These are phyloP conservation scores for Cantharellus anzutake DNA, from an alignment of 768 basidiomycete species.

Conservation along the genomic window DNA sequence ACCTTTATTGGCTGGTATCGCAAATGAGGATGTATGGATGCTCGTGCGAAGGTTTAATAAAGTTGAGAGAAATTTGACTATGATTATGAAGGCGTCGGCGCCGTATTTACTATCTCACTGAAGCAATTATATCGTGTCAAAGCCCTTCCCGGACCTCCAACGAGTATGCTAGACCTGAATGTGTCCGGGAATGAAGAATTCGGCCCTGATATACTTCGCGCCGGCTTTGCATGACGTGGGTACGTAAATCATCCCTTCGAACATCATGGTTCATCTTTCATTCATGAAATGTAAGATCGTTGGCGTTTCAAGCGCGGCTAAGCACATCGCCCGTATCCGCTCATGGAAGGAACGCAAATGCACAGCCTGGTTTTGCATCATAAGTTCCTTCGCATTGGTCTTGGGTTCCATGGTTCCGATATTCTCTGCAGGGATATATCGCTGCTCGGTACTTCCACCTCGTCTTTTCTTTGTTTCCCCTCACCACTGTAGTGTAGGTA, in stretches of 20 bases:
- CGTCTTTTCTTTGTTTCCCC: neutral
- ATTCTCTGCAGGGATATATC: neutral
- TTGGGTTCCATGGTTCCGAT: neutral
- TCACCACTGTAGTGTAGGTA: neutral
- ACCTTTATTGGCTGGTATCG: constrained; percentile 18
- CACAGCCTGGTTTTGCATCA: neutral
- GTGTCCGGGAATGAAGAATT: constrained; percentile 23
- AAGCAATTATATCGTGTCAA: neutral
- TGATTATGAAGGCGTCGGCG: neutral
- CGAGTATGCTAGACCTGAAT: constrained; percentile 22
- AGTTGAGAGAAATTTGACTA: constrained; percentile 12
- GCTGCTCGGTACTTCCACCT: neutral
- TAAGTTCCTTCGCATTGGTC: neutral
- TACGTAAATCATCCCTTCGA: neutral
- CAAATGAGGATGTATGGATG: constrained; percentile 23
- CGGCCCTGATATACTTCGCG: constrained; percentile 24
- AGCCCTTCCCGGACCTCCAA: constrained; percentile 6
- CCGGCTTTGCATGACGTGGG: constrained; percentile 19
- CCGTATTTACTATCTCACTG: neutral
- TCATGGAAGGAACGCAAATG: neutral
- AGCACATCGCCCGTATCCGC: neutral
- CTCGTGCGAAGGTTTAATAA: constrained; percentile 25
- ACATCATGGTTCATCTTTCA: neutral
- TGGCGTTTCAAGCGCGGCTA: neutral
- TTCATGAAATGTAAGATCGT: neutral